Percentiles rank a stretch among this genome's conserved stretches.
These are phyloP conservation scores for Phytophthora megakarya DNA, from an alignment of 352 stramenopile genomes.

Conservation along the genomic window DNA sequence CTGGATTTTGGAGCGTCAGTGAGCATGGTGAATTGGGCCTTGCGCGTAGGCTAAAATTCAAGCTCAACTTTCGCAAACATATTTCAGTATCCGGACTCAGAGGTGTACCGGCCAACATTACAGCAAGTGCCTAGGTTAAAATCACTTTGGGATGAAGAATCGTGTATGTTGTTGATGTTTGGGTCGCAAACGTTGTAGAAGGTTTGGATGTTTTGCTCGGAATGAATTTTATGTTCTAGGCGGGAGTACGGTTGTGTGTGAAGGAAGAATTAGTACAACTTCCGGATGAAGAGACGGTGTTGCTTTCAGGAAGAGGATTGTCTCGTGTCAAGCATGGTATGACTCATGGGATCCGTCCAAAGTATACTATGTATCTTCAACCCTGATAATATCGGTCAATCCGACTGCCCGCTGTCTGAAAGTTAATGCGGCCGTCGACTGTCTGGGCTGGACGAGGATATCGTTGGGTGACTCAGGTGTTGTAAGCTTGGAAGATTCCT, in stretches of 20 bases:
- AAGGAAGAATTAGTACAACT: background rate
- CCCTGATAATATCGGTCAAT: background rate
- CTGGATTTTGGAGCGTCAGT: too few relatives aligned
- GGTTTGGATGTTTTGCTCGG: background rate
- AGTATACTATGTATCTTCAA: background rate
- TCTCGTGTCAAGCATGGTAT: background rate
- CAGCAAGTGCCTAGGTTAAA: too few relatives aligned
- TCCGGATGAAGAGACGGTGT: conserved; percentile 4
- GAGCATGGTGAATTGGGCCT: too few relatives aligned
- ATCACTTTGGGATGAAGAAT: background rate
- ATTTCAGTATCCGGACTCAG: too few relatives aligned
- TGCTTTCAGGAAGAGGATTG: background rate
- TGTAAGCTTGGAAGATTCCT: background rate
- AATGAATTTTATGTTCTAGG: too few relatives aligned
- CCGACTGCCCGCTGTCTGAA: too few relatives aligned
- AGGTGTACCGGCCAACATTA: too few relatives aligned
- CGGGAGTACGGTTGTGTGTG: too few relatives aligned
- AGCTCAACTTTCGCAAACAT: too few relatives aligned
- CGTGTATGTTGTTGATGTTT: background rate
- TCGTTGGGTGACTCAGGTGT: background rate
- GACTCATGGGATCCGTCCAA: too few relatives aligned
- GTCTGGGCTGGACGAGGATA: background rate
- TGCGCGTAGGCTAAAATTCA: too few relatives aligned
- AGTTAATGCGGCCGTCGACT: too few relatives aligned
- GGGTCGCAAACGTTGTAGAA: background rate